Base-by-base conservation (phyloP, 495 filamentous ascomycete species). In the Annulohypoxylon bovei region DNA sequence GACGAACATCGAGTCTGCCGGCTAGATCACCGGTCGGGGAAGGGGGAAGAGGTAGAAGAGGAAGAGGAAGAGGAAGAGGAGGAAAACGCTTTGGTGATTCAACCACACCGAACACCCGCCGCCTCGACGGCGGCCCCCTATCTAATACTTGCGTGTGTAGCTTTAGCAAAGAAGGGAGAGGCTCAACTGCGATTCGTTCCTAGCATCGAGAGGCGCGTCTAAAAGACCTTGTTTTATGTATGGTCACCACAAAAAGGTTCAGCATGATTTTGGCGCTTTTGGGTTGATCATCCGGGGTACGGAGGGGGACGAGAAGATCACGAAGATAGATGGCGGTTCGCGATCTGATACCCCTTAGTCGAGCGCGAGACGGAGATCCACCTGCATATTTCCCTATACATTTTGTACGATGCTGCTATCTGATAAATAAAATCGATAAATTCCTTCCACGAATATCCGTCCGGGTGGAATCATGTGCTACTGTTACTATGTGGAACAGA, bases 251-350 rank as follows among this genome's bases (percentile, higher is more conserved):
- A 54, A 71, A 71, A 71, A 54, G 58, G 63, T 50, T 67, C 37
- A 67, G 64, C 69, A 72, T 67, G 54, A 54, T 30, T 72, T 60
- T 23, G 63, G 68, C 62, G 68, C 63, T 60, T 60, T 30, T 49
- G 20, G 46, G 23, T 60, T 55, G 35, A 60, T 67, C 35, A 27
- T 47, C 35, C 20, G 53, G 28, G 54, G 22, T 9, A 53, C 11
- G 22, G 37, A 32, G 32, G 44, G 16, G n/a, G 39, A 46, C 1
- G 23, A 60, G 55, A 46, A n/a, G 56, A 58, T 33, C 6, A 57
- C 8, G 52, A 47, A 22, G 35, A 46, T 33, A 64, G 59, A 60
- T 54, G 9, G 47, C 58, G 54, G 59, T 39, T 23, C 32, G n/a
- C 54, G 64, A 67, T 39, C 54, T 40, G 63, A 71, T 67, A 67